phyloP scores from a whole-genome alignment of 441 rosid genomes.

The Bruguiera hainesii region DNA sequence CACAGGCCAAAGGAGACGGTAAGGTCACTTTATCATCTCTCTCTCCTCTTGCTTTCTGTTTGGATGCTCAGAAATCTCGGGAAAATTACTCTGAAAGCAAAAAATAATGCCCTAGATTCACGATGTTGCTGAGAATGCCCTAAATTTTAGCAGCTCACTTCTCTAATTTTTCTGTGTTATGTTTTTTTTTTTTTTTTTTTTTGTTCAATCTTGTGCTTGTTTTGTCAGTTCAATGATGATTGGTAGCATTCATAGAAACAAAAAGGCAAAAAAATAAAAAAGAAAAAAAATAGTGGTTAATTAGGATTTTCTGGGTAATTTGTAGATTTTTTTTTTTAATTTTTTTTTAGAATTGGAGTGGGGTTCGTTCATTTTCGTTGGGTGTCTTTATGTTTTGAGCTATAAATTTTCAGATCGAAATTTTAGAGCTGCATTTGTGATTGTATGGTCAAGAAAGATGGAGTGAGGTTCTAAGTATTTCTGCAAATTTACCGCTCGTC shows the following conservation, averaged over 20 bases:
- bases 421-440: too few relatives aligned
- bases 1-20: conserved; percentile 59
- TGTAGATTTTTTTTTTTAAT: neutral
- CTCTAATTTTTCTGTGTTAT: neutral
- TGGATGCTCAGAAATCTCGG: neutral
- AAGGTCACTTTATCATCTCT: conserved; percentile 17
- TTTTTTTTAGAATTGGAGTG: neutral
- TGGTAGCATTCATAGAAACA: neutral
- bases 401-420: neutral
- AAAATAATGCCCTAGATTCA: neutral
- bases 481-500: neutral
- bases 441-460: neutral
- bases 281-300: neutral
- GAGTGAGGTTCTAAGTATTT: neutral
- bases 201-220: too few relatives aligned
- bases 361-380: neutral
- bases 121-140: neutral
- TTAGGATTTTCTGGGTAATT: neutral
- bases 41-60: neutral
- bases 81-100: neutral
- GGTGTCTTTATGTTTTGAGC: neutral
- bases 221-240: too few relatives aligned
- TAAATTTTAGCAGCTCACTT: neutral
- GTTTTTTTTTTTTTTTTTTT: neutral
- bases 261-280: neutral